phyloP scores from a whole-genome alignment of 1,139 yeast genomes.

The Diutina siamensis region DNA sequence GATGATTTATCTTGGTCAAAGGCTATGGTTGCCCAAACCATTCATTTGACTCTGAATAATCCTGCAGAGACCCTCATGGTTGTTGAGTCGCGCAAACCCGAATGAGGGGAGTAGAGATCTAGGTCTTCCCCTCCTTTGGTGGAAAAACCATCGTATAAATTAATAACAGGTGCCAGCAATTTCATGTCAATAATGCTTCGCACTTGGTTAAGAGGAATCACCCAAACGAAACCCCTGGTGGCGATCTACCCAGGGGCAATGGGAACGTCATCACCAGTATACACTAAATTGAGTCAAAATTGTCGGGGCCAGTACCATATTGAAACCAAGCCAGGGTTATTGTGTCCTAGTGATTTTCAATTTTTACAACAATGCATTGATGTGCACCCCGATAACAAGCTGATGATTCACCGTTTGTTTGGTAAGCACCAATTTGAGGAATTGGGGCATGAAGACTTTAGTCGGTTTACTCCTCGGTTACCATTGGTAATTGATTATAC shows the following conservation, averaged over 20 bases:
- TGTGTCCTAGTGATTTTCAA: neutral
- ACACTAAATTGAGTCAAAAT: neutral
- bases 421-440: neutral
- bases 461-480: neutral
- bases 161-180: neutral
- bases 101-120: neutral
- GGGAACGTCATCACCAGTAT: neutral
- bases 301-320: slow-evolving; percentile 1
- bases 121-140: neutral
- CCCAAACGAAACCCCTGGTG: neutral
- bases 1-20: too few species aligned
- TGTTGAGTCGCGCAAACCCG: neutral
- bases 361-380: slow-evolving; percentile 2
- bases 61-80: too few species aligned
- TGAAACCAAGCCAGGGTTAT: neutral
- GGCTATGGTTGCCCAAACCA: neutral
- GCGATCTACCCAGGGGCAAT: neutral
- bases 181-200: neutral
- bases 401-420: neutral
- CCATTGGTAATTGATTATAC: slow-evolving; percentile 52
- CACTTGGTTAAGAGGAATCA: neutral
- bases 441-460: neutral
- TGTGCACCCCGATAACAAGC: slow-evolving; percentile 5
- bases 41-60: neutral
- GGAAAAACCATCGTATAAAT: too few species aligned